Evolutionary conservation across 2,329 filamentous ascomycete genomes (phyloP), one percentile per base, ranked within the genome.

Genomic region (Apiospora rasikravindrae): DNA sequence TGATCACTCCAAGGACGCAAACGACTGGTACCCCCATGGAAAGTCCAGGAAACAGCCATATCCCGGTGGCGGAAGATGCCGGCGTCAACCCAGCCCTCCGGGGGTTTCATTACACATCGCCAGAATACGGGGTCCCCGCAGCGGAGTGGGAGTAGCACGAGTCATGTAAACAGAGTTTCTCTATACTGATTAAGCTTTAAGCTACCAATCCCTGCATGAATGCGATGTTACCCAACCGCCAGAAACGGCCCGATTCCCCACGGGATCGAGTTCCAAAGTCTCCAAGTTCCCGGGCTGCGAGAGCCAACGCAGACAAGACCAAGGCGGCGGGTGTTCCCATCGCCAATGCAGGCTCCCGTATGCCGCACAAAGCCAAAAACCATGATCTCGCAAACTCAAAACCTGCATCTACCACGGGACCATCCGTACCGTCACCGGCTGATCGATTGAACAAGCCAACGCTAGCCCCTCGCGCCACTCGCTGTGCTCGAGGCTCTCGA

Each of bases 381-480:
- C 24, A 1, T 33, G 26, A 19, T 11, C 0, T 4, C 4, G 16
- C 29, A 64, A 64, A 64, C 19, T n/a, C 2, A 5, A 22, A n/a
- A 6, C 22, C 22, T 33, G 8, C 40, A 16, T 11, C 24, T 57
- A 69, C 68, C 68, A 69, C 29, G 68, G 68, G 2, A 69, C 68
- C 47, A 69, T 16, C 26, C 68, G 68, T 19, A 69, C 68, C 68
- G 68, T 57, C 13, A 69, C 68, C 24, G 68, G 68, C 47, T 69
- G 68, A 13, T 69, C 68, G 44, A 69, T 69, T 13, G 68, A 33
- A 16, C 68, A 69, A n/a, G 68, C 68, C 44, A 69, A 33, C 8
- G 68, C 68, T 2, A 69, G 68, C 8, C 47, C 68, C 33, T 69
- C 68, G 45, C 68, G 68, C 68, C 68, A 69, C 68, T 53, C 47